phyloP scores from a whole-genome alignment of 345 rosid species.

The Erodium maritimum region DNA sequence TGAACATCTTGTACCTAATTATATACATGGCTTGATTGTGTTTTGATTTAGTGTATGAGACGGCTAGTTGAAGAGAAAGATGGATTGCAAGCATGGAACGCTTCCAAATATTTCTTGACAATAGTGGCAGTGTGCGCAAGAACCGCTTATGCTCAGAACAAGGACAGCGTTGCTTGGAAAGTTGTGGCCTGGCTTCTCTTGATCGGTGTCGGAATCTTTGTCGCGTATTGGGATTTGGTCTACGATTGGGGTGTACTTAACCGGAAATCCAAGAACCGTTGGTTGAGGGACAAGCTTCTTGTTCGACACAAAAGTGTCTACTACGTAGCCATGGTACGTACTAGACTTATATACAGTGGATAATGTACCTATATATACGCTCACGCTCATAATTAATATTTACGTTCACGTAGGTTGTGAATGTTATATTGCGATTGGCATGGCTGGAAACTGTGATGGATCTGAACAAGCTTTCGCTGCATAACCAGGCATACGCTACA shows the following conservation, averaged over 20 bases:
- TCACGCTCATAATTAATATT: no score
- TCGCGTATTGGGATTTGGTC: conserved; percentile 62
- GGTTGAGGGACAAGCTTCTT: conserved; percentile 48
- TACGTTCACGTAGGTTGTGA: conserved; percentile 23
- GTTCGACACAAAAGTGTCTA: conserved; percentile 55
- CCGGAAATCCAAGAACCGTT: conserved; percentile 46
- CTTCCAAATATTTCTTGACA: conserved; percentile 47
- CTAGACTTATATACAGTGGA: neutral
- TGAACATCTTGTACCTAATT: no score
- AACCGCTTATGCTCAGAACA: conserved; percentile 43
- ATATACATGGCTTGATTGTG: neutral
- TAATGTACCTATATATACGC: no score
- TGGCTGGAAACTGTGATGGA: conserved; percentile 63
- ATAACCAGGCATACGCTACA: conserved; percentile 33
- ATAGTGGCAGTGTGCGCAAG: conserved; percentile 51
- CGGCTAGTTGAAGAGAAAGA: conserved; percentile 50
- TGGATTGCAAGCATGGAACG: conserved; percentile 37
- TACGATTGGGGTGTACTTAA: conserved; percentile 67
- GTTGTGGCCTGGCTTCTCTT: conserved; percentile 47
- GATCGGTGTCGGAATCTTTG: conserved; percentile 30
- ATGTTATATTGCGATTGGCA: conserved; percentile 42
- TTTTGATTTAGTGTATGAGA: conserved; percentile 39
- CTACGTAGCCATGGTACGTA: conserved; percentile 50
- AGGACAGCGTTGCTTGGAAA: conserved; percentile 31
- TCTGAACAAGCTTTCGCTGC: conserved; percentile 30